Conservation (phyloP, 441 rosid genomes). For the Lepidium campestre region DNA sequence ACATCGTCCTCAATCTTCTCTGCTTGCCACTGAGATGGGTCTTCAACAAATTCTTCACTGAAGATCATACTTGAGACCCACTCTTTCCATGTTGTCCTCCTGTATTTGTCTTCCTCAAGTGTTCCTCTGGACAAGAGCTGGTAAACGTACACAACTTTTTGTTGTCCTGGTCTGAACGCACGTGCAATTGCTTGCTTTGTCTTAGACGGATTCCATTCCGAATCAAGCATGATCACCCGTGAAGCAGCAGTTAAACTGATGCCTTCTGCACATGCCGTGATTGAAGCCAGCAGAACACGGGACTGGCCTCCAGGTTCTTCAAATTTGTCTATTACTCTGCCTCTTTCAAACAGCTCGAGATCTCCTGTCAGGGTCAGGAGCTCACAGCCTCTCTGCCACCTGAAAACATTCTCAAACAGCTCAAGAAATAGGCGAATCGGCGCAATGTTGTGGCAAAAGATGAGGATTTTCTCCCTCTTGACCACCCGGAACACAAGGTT, state of each 20-base stretch:
- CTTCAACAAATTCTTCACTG: conserved; percentile 85
- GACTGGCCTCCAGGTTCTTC: conserved; percentile 70
- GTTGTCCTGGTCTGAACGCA: conserved; percentile 93
- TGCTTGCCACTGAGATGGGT: conserved; percentile 81
- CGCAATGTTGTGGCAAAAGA: conserved; percentile 94
- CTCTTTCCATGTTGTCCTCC: conserved; percentile 92
- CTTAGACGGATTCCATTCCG: conserved; percentile 97
- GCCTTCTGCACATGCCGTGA: conserved; percentile 93
- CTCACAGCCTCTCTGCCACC: conserved; percentile 76
- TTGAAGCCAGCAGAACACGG: conserved; percentile 70
- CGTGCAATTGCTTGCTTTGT: conserved; percentile 97
- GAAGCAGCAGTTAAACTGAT: conserved; percentile 94
- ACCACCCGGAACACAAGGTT: conserved; percentile 73
- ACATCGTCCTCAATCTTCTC: conserved; percentile 84
- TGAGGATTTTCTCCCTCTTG: conserved; percentile 66
- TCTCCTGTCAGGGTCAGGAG: conserved; percentile 75
- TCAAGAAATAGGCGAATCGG: conserved; percentile 66
- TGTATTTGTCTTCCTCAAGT: conserved; percentile 78
- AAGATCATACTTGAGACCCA: conserved; percentile 97
- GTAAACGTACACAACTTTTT: conserved; percentile 81
- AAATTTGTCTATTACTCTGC: conserved; percentile 76
- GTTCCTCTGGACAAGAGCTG: conserved; percentile 79
- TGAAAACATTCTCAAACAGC: conserved; percentile 60
- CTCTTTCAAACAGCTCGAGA: conserved; percentile 81
- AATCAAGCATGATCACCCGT: conserved; percentile 76